Percentiles rank a stretch among this genome's conserved stretches.
phyloP scores from a whole-genome alignment of 2,329 filamentous ascomycete species.

The Fusarium lateritium region DNA sequence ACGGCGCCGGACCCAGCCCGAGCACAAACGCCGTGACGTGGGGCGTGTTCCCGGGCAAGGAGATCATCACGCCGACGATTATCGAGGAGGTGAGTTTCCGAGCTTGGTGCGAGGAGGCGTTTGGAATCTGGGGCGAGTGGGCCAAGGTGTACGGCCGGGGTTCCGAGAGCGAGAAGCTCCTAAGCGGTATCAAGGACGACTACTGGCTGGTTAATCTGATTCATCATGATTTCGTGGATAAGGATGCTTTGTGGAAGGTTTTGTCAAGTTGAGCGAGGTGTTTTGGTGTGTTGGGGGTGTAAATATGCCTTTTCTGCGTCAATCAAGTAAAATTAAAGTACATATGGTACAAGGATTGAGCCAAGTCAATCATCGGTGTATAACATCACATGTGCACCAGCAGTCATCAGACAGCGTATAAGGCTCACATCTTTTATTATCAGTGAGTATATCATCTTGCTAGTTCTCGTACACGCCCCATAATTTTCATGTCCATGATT shows the following conservation, averaged over 20 bases:
- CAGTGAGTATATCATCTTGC: conserved; percentile 19
- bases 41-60: conserved; percentile 95
- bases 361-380: neutral
- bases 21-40: conserved; percentile 96
- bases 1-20: conserved; percentile 54
- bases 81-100: conserved; percentile 95
- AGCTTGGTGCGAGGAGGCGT: conserved; percentile 96
- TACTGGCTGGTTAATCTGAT: conserved; percentile 94
- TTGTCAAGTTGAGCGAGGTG: conserved; percentile 60
- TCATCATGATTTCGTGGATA: conserved; percentile 82
- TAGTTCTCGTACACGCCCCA: conserved; percentile 22
- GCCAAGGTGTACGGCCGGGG: conserved; percentile 85
- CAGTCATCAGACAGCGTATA: neutral
- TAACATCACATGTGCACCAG: neutral
- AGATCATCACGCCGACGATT: conserved; percentile 96
- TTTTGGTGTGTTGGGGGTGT: conserved; percentile 1
- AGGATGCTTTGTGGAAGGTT: conserved; percentile 80
- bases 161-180: conserved; percentile 78
- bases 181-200: conserved; percentile 77
- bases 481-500: conserved; percentile 15
- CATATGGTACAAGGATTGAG: neutral
- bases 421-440: conserved; percentile 10
- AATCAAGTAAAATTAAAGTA: conserved; percentile 17
- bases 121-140: conserved; percentile 96
- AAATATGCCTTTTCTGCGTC: conserved; percentile 52